Base-by-base conservation (phyloP, 208 protist genomes). In the Crithidia expoeki region DNA sequence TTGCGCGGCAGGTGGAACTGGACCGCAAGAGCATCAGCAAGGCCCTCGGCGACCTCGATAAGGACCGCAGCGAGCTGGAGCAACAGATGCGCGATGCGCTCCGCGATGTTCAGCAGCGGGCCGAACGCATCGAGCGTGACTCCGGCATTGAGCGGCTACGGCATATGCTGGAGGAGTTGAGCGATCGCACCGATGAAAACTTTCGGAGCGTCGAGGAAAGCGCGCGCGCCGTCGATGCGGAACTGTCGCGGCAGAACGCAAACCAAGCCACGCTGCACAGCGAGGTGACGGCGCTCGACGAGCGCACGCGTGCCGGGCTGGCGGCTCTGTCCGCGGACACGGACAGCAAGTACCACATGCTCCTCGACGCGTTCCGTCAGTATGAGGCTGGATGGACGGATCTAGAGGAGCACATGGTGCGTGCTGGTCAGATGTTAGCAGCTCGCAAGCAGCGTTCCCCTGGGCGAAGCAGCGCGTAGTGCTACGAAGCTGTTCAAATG, bases 141-240 rank as follows among this genome's bases (percentile, higher is more conserved):
- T 84, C 59, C 49, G 79, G 83, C 4, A 65, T 84, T 3, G 84
- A 81, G 57, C 72, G 74, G 25, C 75, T 95, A 33, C 77, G 77
- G 0, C 74, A 84, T 23, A 83, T 89, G 83, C 61, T 95, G 34
- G 81, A 92, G 36, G 90, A 93, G 27, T 73, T 95, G 21, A 90
- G 75, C 65, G 88, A 89, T 50, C 90, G 90, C 56, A 95, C 90
- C 0, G 88, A 95, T 61, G 84, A 89, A 30, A 95, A 95, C 76
- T 95, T 95, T 57, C 72, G 76, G 52, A 87, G 75, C 62, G 86
- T 95, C 9, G 87, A 93, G 71, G 80, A 90, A 44, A 95, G 85
- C 51, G 85, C 90, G 12, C 76, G 82, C 1, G 87, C 85, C 1
- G 90, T 95, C 19, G 88, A 93, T 51, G 72, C 83, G 25, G 87